Base-by-base conservation (phyloP, 2,329 filamentous ascomycete species). In the Neurospora sp. region DNA sequence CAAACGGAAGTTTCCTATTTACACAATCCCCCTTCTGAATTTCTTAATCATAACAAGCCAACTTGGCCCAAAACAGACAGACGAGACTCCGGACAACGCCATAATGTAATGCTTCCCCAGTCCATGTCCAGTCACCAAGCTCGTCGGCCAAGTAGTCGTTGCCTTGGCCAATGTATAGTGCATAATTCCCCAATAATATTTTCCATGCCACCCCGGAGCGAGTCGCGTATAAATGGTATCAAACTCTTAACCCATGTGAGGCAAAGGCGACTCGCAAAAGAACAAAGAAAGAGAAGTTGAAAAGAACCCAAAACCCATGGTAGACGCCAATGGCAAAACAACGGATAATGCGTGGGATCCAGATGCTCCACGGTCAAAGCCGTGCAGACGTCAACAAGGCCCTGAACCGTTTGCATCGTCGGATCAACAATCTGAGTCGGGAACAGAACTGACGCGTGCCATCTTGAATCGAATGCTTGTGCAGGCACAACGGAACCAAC, bases 221-320 rank as follows among this genome's bases (percentile, higher is more conserved):
- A 69, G 71, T 66, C 66, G 69, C 71, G 67, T 43, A 68, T 37
- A 38, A 70, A 68, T 73, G 72, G 72, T 72, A 73, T 73, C 65
- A 72, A 69, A 66, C 67, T 68, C 66, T 36, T 62, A 62, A 36
- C 52, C 52, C 52, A 62, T 62, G 52, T 33, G 52, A 33, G 23
- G 52, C 15, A 33, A 62, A 62, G 23, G 52, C 28, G 23, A 62
- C 52, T 62, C 52, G 52, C 52, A 62, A 62, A 62, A 62, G 1
- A 62, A 62, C 52, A 62, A 62, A 62, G 23, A 62, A 62, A 62
- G 52, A 62, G 52, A 62, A 62, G 28, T 57, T 33, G 28, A 62
- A 62, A 62, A 62, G 23, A 33, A 36, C 52, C 52, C 23, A 62
- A 62, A 62, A 62, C 28, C 23, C 52, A 62, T 62, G 52, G 52